Evolutionary conservation across 345 rosid species (phyloP).

Genomic region (Salix caprea): DNA sequence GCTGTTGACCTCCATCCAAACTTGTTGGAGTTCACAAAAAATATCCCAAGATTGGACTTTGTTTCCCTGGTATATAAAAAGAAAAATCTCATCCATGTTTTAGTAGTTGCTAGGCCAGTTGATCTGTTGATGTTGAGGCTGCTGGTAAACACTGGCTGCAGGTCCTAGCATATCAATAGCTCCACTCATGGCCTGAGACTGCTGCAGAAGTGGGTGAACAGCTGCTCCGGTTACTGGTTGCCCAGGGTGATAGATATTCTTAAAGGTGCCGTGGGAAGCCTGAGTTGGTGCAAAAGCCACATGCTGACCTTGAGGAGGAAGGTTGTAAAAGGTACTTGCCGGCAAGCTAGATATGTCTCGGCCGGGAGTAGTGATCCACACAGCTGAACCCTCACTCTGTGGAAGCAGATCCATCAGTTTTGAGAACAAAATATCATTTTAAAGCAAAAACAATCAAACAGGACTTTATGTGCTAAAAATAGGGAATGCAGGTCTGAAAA

Average conservation of each 20-base stretch:
- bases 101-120: constrained; percentile 89
- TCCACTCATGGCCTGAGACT: constrained; percentile 68
- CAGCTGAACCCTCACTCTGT: constrained; percentile 82
- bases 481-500: not conserved
- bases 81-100: constrained; percentile 33
- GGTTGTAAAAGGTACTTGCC: constrained; percentile 69
- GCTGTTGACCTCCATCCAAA: constrained; percentile 32
- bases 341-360: constrained; percentile 68
- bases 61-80: constrained; percentile 32
- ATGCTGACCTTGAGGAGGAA: constrained; percentile 86
- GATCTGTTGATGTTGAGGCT: constrained; percentile 83
- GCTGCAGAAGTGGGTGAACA: constrained; percentile 72
- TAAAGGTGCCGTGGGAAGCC: constrained; percentile 61
- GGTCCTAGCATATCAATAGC: constrained; percentile 70
- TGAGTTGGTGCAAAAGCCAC: constrained; percentile 69
- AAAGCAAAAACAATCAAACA: not conserved
- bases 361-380: constrained; percentile 81
- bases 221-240: constrained; percentile 65
- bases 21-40: constrained; percentile 40
- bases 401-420: constrained; percentile 24
- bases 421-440: constrained; percentile 3
- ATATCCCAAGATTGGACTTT: constrained; percentile 34
- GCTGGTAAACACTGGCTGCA: constrained; percentile 72
- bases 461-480: not conserved
- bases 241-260: constrained; percentile 67